Base-by-base conservation (phyloP, 179 eudicot genomes). In the Silene vulgaris region DNA sequence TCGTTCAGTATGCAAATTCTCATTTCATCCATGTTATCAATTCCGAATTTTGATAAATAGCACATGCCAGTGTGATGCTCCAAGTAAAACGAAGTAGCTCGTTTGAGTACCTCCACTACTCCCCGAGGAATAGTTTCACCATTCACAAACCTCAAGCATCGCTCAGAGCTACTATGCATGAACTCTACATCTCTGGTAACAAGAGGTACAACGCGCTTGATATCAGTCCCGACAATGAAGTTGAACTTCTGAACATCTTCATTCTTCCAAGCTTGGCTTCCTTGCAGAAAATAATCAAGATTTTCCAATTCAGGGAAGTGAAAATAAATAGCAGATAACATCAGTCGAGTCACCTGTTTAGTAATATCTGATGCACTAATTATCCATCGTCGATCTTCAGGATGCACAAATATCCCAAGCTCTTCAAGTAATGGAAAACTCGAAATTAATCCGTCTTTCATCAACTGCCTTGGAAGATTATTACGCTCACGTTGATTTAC, bases 321-420 rank as follows among this genome's bases (percentile, higher is more conserved):
- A 67, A 76, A 79, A 60, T 59, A 17, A 9, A 84, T 81, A 43
- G 77, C 17, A 66, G 64, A 65, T 74, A 84, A 63, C 70, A 76
- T 28, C 50, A 84, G 64, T 32, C 30, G 50, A 65, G 76, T 61
- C 65, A 79, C 66, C 37, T 84, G 81, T 63, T 59, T 52, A 14
- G 67, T 75, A 50, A 81, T 54, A 50, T 29, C 54, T 5, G 77
- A 48, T 19, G 77, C 80, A 71, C 28, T 69, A 8, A 62, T 29
- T 19, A 30, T 43, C 87, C 84, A 84, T 4, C 87, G 80, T 23
- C 19, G 71, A 79, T 81, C 87, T 26, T 66, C 80, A 5, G 82
- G 81, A 17, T 71, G 19, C n/a, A 81, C 79, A 61, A 63, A 63
- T 0, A 84, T 65, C 17, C 77, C 73, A 20, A 84, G 78, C 71